Conservation (phyloP, 371 early-diverging fungal species). For the Mucor lusitanicus region DNA sequence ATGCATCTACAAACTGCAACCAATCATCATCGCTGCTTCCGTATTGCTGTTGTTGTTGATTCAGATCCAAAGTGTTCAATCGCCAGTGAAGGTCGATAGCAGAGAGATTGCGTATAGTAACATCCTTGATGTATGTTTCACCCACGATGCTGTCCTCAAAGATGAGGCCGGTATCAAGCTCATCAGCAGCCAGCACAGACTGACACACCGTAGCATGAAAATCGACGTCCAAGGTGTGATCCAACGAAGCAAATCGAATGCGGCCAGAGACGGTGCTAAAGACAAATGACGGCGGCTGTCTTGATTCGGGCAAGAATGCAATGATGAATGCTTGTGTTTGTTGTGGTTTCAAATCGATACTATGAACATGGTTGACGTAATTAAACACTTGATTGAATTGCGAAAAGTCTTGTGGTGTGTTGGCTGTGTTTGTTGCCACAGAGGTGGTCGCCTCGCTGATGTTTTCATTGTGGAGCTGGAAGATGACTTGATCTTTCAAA, state of each 20-base stretch:
- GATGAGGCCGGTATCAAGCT: conserved; percentile 77
- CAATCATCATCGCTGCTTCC: conserved; percentile 41
- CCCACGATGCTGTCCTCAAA: conserved; percentile 89
- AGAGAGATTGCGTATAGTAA: conserved; percentile 83
- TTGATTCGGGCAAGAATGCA: conserved; percentile 65
- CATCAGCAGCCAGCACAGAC: conserved; percentile 82
- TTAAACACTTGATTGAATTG: conserved; percentile 85
- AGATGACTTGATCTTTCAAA: conserved; percentile 70
- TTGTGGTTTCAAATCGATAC: conserved; percentile 58
- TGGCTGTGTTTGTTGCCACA: conserved; percentile 54
- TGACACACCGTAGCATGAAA: conserved; percentile 76
- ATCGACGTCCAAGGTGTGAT: background rate
- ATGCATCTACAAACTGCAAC: conserved; percentile 69
- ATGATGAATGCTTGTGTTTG: conserved; percentile 61
- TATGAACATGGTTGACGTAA: conserved; percentile 73
- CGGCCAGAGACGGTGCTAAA: background rate
- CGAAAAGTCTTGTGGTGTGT: conserved; percentile 55
- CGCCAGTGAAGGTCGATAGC: conserved; percentile 84
- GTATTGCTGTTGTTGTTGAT: conserved; percentile 13
- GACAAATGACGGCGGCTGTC: background rate
- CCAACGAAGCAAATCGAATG: background rate
- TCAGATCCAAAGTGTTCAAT: conserved; percentile 65
- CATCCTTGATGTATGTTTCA: conserved; percentile 78
- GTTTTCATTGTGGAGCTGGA: conserved; percentile 83
- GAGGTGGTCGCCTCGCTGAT: conserved; percentile 24